Evolutionary conservation across 2,329 filamentous ascomycete species (phyloP), one percentile per base, ranked within the genome.

Genomic region (Pseudogymnoascus sp.): DNA sequence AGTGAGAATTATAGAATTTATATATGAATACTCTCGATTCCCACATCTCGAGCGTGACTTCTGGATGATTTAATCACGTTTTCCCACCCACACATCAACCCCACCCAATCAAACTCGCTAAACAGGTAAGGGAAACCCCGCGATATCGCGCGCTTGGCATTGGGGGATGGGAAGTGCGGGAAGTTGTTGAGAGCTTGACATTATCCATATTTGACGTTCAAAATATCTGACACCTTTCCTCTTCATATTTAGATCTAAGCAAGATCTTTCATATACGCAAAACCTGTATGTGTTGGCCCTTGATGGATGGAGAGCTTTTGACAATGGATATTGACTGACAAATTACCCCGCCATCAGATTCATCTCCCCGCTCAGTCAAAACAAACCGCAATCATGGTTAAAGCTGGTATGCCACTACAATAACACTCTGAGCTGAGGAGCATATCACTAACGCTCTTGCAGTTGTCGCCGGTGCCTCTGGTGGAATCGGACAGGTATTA

Each of bases 401-500:
- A 86, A 78, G 83, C 83, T 76, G 83, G 83, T 85, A 80, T 70
- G 79, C 72, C 36, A 23, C 21, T 13, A 19, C 10, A 21, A 23
- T 28, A 15, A 10, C 26, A 42, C 15, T 33, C 35, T 17, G 36
- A n/a, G 31, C 31, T 31, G 36, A 36, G 15, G 36, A 40, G 1
- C 33, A 23, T 40, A 23, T 36, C 13, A 17, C 62, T 67, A 60
- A 69, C 63, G 19, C 38, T 62, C n/a, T 3, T 50, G 36, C 65
- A 87, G 84, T 87, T 76, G 93, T 99, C 82, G 92, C 95, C 80
- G 95, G 95, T 80, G 95, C 93, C 76, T 88, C 93, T 78, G 95
- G 95, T 81, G 95, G 95, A 82, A 99, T 99, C 87, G 95, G 93
- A 79, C 93, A 97, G 87, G 93, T 96, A 76, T 62, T 73, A 81